Evolutionary conservation across 2,329 filamentous ascomycete species (phyloP), one percentile per base, ranked within the genome.

Genomic region (Aureobasidium sp.): DNA sequence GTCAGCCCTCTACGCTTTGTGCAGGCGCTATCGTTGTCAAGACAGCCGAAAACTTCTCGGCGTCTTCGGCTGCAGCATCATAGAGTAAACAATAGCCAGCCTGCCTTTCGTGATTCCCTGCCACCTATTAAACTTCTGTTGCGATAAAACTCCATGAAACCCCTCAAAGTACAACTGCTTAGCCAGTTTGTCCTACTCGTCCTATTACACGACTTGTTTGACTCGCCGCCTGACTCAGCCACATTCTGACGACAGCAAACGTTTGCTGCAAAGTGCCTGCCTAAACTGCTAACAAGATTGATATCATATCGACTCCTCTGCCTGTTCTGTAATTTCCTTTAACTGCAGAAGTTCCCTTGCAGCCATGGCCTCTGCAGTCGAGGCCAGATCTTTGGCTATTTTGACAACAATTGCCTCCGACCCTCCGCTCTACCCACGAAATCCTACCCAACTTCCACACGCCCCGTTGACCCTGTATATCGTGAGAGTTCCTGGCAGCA

Each of bases 401-500:
- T 82, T 99, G 66, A 94, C 90, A 66, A 78, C 83, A 45, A 83
- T 97, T 65, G 93, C 94, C 65, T 83, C 88, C 57, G 91, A 96
- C 69, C 94, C 93, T 45, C 93, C 94, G 50, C 83, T 86, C 68
- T 94, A 96, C 73, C 90, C 91, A 54, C 83, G 88, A 69, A 90
- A 90, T 70, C 88, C 90, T 5, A 84, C 85, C 3, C 85, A 88
- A 67, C 77, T 82, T 68, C 83, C 79, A 65, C 83, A 87, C 65
- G 85, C 90, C 54, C 85, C 90, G 4, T 75, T 97, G 55, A 85
- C 87, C 2, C 82, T 99, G 44, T 99, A 99, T 75, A 95, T 99
- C 66, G 91, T 93, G 39, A 82, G 93, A 66, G 93, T 99, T 0
- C 94, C 94, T 1, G 93, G 93, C 27, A 96, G 89, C 65, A 85